Evolutionary conservation across 805 yeast species (phyloP), one percentile per base, ranked within the genome.

Genomic region (Saccharomycopsis microspora): DNA sequence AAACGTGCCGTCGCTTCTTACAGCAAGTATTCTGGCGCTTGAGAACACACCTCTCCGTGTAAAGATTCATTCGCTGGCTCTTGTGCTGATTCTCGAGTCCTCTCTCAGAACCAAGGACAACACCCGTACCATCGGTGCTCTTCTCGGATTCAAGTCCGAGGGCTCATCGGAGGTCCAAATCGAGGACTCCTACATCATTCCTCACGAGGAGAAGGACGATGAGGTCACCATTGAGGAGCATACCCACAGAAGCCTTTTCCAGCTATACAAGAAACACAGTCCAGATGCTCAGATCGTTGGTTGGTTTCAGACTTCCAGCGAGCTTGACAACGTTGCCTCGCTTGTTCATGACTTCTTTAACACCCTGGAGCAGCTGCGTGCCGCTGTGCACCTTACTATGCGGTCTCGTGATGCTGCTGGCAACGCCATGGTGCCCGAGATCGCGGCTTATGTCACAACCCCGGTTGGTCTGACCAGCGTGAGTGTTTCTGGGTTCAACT

Each of bases 341-440:
- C 71, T 85, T 55, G 79, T 86, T 58, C 95, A 86, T 62, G 90
- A 82, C 58, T 82, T 85, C 60, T 86, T 82, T 67, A 79, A 80
- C 57, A 82, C 85, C 49, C 65, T 72, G 11, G 82, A 78, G 58
- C 78, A 87, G 51, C 78, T 87, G 3, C 70, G 73, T 62, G 86
- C 90, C 28, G 88, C 93, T 43, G 73, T 87, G 53, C 87, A 85
- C 64, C 67, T 87, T 57, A 84, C 93, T 37, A 73, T 86, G 44
- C 78, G 81, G 55, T 74, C 80, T 55, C 65, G 71, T 54, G 69
- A 71, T 44, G 71, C 71, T 38, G 56, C 64, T n/a, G 53, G 57
- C 11, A 65, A 76, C 52, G 65, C 76, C 47, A 64, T 68, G 53
- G 63, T 80, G 39, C 86, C 86, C 51, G 61, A 69, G 47, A 61